Conservation (phyloP, 495 filamentous ascomycete species). For the Penicillium salamii region DNA sequence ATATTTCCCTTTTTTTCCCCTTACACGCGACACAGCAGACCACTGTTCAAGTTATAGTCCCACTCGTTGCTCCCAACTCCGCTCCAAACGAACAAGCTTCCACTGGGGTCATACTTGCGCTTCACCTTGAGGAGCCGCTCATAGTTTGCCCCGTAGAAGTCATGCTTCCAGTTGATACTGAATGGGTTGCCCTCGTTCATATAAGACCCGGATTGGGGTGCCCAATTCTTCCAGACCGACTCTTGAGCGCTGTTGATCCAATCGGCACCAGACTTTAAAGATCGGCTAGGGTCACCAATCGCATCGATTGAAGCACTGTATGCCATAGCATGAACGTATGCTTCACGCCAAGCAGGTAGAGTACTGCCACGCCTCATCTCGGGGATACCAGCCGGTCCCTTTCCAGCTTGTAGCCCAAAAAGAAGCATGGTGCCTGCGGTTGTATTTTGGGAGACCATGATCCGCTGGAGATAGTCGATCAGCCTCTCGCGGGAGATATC, state of each 20-base stretch:
- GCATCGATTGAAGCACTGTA: constrained; percentile 12
- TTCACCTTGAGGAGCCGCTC: constrained; percentile 44
- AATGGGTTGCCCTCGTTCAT: constrained; percentile 45
- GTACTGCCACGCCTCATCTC: constrained; percentile 8
- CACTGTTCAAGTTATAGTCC: constrained; percentile 20
- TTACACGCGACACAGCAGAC: constrained; percentile 11
- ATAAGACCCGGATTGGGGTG: constrained; percentile 20
- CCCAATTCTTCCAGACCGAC: constrained; percentile 23
- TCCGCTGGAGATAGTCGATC: constrained; percentile 1
- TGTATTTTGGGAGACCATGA: background rate
- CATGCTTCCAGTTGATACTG: constrained; percentile 55
- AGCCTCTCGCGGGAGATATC: constrained; percentile 5
- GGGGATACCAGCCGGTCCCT: constrained; percentile 8
- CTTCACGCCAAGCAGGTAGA: constrained; percentile 18
- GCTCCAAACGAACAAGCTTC: constrained; percentile 33
- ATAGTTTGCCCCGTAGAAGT: constrained; percentile 58
- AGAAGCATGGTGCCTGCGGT: constrained; percentile 8
- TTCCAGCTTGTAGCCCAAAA: constrained; percentile 22
- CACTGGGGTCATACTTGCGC: constrained; percentile 50
- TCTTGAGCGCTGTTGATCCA: constrained; percentile 15
- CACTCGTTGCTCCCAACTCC: constrained; percentile 24
- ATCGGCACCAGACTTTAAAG: background rate
- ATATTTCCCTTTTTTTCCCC: too few species aligned
- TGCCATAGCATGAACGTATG: constrained; percentile 17
- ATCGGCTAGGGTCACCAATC: constrained; percentile 1